A percentile compares a stretch with the other conserved stretches of the same genome.
These are phyloP conservation scores for Penicillium sp. DNA, from an alignment of 2,329 filamentous ascomycete genomes.

Conservation along the genomic window DNA sequence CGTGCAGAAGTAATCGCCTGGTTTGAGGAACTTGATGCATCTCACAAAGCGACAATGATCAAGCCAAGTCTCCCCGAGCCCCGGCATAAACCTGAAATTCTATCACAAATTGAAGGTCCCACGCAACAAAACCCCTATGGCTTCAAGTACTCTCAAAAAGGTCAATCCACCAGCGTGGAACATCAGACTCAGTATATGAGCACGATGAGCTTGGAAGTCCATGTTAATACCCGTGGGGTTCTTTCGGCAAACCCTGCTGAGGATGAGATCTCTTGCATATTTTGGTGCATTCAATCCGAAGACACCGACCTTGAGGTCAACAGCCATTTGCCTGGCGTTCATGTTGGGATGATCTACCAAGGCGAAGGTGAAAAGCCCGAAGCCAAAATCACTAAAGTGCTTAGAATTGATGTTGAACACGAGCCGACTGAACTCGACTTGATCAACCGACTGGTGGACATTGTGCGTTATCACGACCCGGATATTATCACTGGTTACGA, in stretches of 20 bases:
- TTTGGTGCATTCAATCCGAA: slow-evolving; percentile 84
- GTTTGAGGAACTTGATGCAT: slow-evolving; percentile 49
- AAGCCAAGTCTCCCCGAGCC: slow-evolving; percentile 9
- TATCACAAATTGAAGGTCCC: slow-evolving; percentile 85
- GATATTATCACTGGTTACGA: slow-evolving; percentile 95
- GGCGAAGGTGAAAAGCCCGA: slow-evolving; percentile 60
- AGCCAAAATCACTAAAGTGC: slow-evolving; percentile 60
- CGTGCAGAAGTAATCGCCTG: slow-evolving; percentile 67
- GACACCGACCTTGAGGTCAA: slow-evolving; percentile 57
- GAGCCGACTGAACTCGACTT: slow-evolving; percentile 81
- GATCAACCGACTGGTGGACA: slow-evolving; percentile 78
- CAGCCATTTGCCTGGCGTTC: slow-evolving; percentile 49
- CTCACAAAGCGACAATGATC: slow-evolving; percentile 2
- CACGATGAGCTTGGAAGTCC: slow-evolving; percentile 88
- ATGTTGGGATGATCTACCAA: slow-evolving; percentile 70
- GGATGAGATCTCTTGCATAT: slow-evolving; percentile 82
- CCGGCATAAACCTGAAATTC: slow-evolving; percentile 31
- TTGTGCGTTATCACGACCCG: slow-evolving; percentile 80
- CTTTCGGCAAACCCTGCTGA: slow-evolving; percentile 85
- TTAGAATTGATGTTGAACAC: slow-evolving; percentile 63
- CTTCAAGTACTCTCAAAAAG: slow-evolving; percentile 80
- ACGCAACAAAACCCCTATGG: slow-evolving; percentile 79
- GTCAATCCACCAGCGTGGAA: slow-evolving; percentile 69
- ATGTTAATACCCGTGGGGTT: slow-evolving; percentile 79
- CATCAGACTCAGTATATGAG: slow-evolving; percentile 94